Base-by-base conservation (phyloP, 345 rosid genomes). In the Boechera divaricarpa region DNA sequence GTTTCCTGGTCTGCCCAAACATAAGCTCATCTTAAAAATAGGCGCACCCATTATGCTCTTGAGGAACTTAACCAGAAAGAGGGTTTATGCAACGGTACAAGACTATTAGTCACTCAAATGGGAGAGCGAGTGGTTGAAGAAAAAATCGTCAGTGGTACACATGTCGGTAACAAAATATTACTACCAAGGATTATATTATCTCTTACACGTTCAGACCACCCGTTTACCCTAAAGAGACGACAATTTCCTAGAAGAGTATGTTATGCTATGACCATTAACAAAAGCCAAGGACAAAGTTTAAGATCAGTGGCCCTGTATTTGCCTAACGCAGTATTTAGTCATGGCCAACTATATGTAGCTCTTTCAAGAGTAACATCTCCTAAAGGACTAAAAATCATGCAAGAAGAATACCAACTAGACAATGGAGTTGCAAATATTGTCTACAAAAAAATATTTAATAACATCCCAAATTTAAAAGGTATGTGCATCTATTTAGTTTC, bases 341-440 rank as follows among this genome's bases (percentile, higher is more conserved):
- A 52, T 52, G 56, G 31, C 1, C 56, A 52, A 1, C 1, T 62
- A 11, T 62, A 62, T 15, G 51, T 62, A 5, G 51, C 67, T 1
- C 67, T 41, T 26, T 62, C 67, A 41, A 33, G 51, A 2, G 51
- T 41, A 62, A 62, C 51, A 41, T 62, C 51, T 62, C 51, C 35
- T 13, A 4, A 28, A 41, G 51, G 51, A 41, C 51, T 62, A 11
- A 10, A 21, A 1, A 21, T 21, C 24, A 1, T 21, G 24, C 24
- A 21, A 21, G 24, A 21, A 21, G 24, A 21, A 21, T 1, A 21
- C 24, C 24, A 21, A 21, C 24, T 21, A 21, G 24, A 21, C 24
- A 21, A 21, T 1, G 24, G 24, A 21, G 24, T 21, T 21, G 1
- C 24, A 21, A 21, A 21, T 21, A 21, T 21, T 21, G 24, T 21